These are phyloP conservation scores for Pythium vanterpoolii DNA, from an alignment of 352 stramenopile species.

Conservation along the genomic window DNA sequence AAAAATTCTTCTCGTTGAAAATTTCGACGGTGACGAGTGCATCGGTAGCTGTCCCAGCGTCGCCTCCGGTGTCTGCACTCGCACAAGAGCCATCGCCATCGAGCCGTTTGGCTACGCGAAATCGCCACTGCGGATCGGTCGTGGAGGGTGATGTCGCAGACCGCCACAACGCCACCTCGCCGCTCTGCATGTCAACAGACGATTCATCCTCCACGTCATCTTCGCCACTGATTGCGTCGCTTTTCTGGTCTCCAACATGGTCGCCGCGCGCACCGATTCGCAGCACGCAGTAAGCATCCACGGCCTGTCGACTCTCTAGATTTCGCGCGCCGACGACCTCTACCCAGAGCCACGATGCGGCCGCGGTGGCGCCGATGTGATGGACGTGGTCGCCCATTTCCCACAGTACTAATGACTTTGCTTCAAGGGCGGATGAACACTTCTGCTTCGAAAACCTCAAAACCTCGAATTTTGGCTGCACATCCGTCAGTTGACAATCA, in stretches of 20 bases:
- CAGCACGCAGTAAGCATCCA: slow-evolving; percentile 72
- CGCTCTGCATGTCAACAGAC: background rate
- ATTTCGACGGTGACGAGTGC: slow-evolving; percentile 39
- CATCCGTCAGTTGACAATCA: slow-evolving; percentile 22
- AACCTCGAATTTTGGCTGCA: slow-evolving; percentile 2
- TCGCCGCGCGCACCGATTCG: slow-evolving; percentile 4
- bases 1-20: slow-evolving; percentile 76
- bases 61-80: slow-evolving; percentile 5
- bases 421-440: slow-evolving; percentile 21
- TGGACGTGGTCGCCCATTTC: background rate
- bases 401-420: background rate
- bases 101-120: slow-evolving; percentile 29
- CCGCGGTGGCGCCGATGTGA: background rate
- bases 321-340: slow-evolving; percentile 72
- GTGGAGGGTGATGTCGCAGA: slow-evolving; percentile 33
- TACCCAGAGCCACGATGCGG: slow-evolving; percentile 49
- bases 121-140: slow-evolving; percentile 37
- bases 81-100: background rate
- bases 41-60: slow-evolving; percentile 1
- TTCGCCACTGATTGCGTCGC: background rate
- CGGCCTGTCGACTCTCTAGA: slow-evolving; percentile 49
- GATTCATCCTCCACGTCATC: background rate
- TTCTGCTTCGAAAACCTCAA: slow-evolving; percentile 22
- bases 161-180: slow-evolving; percentile 12
- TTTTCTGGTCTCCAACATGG: background rate